Conservation (phyloP, 2,329 filamentous ascomycete species). For the Aspergillus ustus region DNA sequence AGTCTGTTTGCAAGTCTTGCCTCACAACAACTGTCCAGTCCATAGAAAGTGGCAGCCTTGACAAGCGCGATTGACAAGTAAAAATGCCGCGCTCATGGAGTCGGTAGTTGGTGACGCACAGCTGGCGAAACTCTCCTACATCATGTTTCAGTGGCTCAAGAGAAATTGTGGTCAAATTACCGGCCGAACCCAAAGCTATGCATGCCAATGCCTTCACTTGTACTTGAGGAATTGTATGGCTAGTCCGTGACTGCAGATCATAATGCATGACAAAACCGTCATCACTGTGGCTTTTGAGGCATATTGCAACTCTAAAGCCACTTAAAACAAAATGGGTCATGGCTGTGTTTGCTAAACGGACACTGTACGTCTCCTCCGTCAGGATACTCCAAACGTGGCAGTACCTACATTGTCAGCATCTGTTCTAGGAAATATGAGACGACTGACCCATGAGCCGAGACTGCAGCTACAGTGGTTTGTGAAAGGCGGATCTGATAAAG, state of each 20-base stretch:
- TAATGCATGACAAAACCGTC: slow-evolving; percentile 29
- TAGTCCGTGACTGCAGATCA: slow-evolving; percentile 22
- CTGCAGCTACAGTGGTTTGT: slow-evolving; percentile 25
- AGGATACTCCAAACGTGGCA: slow-evolving; percentile 38
- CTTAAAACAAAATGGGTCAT: slow-evolving; percentile 26
- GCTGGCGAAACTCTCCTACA: background rate
- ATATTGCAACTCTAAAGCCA: slow-evolving; percentile 29
- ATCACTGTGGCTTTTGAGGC: background rate
- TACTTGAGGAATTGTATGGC: slow-evolving; percentile 22
- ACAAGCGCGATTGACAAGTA: background rate
- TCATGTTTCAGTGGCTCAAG: slow-evolving; percentile 6
- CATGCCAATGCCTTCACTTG: slow-evolving; percentile 13
- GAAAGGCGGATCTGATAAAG: slow-evolving; percentile 27
- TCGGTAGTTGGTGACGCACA: background rate
- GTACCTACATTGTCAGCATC: slow-evolving; percentile 23
- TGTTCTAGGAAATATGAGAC: background rate
- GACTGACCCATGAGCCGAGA: slow-evolving; percentile 30
- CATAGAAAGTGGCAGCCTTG: slow-evolving; percentile 7
- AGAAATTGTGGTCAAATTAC: slow-evolving; percentile 25
- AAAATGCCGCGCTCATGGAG: background rate
- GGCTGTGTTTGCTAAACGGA: slow-evolving; percentile 33
- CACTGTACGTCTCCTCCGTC: slow-evolving; percentile 24
- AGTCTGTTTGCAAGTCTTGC: slow-evolving; percentile 2
- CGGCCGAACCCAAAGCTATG: slow-evolving; percentile 23
- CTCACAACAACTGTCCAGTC: background rate